These are phyloP conservation scores for Rhizophagus clarus DNA, from an alignment of 192 early-diverging fungal species.

Conservation along the genomic window DNA sequence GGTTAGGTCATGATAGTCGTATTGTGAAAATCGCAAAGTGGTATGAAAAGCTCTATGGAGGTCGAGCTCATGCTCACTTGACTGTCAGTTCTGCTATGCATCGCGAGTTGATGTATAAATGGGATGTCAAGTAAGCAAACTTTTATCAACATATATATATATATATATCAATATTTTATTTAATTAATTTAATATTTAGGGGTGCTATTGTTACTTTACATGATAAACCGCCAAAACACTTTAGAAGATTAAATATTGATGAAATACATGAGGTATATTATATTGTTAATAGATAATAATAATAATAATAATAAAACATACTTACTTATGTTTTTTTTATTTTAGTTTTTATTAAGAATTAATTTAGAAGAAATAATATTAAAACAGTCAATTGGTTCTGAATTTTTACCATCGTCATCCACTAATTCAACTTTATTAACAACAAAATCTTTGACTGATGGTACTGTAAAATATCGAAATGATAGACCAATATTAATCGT, in stretches of 20 bases:
- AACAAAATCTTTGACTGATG: constrained; percentile 34
- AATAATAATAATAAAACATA: too few relatives aligned
- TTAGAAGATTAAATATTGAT: constrained; percentile 57
- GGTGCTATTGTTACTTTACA: constrained; percentile 78
- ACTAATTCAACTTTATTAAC: constrained; percentile 49
- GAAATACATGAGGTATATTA: constrained; percentile 70
- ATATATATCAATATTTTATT: neutral
- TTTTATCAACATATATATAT: neutral
- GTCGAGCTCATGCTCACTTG: constrained; percentile 75
- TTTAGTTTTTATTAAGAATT: constrained; percentile 42
- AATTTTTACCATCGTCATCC: constrained; percentile 41
- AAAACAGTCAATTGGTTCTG: constrained; percentile 39
- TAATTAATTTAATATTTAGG: constrained; percentile 34
- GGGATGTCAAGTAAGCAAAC: constrained; percentile 61
- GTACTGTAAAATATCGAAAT: constrained; percentile 39
- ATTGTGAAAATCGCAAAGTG: constrained; percentile 59
- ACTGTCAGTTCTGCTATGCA: constrained; percentile 88
- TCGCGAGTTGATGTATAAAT: constrained; percentile 59
- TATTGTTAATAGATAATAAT: too few relatives aligned
- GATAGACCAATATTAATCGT: constrained; percentile 81
- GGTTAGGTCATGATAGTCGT: constrained; percentile 55
- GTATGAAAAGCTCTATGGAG: constrained; percentile 69
- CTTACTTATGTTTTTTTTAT: neutral
- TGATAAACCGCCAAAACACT: constrained; percentile 82
- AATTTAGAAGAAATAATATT: constrained; percentile 50